Evolutionary conservation across 192 early-diverging fungal genomes (phyloP), one percentile per base, ranked within the genome.

Genomic region (Podila verticillata): DNA sequence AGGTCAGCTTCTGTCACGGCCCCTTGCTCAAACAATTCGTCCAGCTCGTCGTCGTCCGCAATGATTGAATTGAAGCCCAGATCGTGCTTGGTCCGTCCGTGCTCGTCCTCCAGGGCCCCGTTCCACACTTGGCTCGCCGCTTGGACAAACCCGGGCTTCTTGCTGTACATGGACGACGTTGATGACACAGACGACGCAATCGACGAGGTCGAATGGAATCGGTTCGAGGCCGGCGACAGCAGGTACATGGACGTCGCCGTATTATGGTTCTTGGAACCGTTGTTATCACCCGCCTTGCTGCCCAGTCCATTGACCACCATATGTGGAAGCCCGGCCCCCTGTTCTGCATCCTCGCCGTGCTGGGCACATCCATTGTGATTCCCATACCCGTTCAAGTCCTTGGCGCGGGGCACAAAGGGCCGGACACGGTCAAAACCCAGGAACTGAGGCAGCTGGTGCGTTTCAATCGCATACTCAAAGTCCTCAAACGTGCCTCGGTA

Each of bases 401-500:
- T 72, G 20, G 61, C 36, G 1, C 61, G 69, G 0, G 70, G 70
- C 0, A 72, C 77, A 65, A 80, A 80, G 7, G 63, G 65, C 9
- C 30, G 26, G 15, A 57, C 9, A 7, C 77, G 69, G 35, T 80
- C 77, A 51, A 80, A 80, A 12, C 61, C 77, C 69, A 80, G 24
- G 70, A 80, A 72, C 39, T 80, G 77, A 0, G 57, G n/a, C 57
- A 80, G 17, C 54, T 80, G 77, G 24, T 80, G 60, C 0, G 77
- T 72, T 12, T 80, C 77, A 24, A 72, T 61, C 10, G 77, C 77
- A 31, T 80, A 80, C 51, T 80, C 70, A 51, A 80, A 80, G 30
- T 80, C 77, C 0, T 80, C 77, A 31, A 63, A 60, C 15, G 66
- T 30, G 29, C 85, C 87, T 30, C 81, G 63, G 62, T 83, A 88